phyloP scores from a whole-genome alignment of 1,284 basidiomycete species.

The Jaminaea rosea region DNA sequence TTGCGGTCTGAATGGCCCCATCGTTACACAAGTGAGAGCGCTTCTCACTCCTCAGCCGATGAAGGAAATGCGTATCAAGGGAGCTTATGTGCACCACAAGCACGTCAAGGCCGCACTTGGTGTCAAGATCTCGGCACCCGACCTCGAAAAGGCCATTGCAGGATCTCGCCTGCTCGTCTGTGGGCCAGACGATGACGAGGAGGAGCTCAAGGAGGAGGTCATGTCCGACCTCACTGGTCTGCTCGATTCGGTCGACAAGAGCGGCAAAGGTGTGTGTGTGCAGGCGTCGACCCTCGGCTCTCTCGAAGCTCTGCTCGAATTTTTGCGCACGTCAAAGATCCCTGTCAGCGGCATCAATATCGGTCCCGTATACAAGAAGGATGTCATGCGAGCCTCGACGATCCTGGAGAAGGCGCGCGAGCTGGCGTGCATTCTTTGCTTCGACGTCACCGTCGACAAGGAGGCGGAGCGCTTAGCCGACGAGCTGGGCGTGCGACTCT shows the following conservation, averaged over 20 bases:
- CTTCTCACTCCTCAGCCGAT: constrained; percentile 92
- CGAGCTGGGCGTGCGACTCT: constrained; percentile 84
- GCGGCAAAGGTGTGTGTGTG: constrained; percentile 90
- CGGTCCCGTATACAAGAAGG: constrained; percentile 92
- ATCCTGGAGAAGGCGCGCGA: constrained; percentile 97
- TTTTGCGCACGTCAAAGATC: constrained; percentile 90
- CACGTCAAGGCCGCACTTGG: constrained; percentile 95
- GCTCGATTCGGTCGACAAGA: constrained; percentile 84
- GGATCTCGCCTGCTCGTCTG: constrained; percentile 87
- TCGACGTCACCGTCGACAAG: constrained; percentile 83
- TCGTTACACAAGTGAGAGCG: constrained; percentile 88
- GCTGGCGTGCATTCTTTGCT: constrained; percentile 87
- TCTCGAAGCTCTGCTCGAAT: constrained; percentile 90
- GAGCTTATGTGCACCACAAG: constrained; percentile 94
- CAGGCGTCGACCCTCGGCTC: constrained; percentile 97
- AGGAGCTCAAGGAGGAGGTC: constrained; percentile 84
- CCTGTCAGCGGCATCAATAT: constrained; percentile 84
- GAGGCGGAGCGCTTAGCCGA: constrained; percentile 85
- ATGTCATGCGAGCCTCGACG: constrained; percentile 81
- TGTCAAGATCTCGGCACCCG: constrained; percentile 90
- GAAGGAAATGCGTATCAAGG: constrained; percentile 94
- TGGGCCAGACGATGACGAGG: constrained; percentile 90
- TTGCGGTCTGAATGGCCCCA: constrained; percentile 94
- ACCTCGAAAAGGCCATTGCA: constrained; percentile 97
- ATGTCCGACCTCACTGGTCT: constrained; percentile 92